Evolutionary conservation across 768 basidiomycete species (phyloP).

Genomic region (Kwoniella newhampshirensis): DNA sequence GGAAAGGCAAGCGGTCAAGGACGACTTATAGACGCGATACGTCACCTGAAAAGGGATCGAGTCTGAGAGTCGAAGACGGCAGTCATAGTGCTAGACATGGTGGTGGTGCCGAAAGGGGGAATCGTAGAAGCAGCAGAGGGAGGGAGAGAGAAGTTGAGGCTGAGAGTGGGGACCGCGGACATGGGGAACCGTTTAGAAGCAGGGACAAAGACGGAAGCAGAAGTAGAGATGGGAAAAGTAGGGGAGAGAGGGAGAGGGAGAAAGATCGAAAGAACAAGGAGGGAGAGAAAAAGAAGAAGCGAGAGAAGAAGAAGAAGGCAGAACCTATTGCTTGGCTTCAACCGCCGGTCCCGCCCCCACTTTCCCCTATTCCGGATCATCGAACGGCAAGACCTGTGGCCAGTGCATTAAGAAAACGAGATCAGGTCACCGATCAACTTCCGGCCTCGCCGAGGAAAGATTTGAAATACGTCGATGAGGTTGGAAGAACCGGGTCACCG

Average conservation of each 20-base stretch:
- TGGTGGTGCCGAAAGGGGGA: not conserved
- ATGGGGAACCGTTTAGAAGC: not conserved
- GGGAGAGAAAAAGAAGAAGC: not conserved
- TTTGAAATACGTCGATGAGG: conserved; percentile 3
- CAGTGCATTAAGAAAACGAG: conserved; percentile 4
- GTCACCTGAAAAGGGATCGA: not conserved
- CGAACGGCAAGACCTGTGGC: conserved; percentile 10
- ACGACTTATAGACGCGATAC: not conserved
- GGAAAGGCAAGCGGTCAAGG: not conserved
- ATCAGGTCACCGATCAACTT: conserved; percentile 2
- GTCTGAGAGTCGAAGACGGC: not conserved
- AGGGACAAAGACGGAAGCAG: not conserved
- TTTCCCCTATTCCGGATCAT: conserved; percentile 4
- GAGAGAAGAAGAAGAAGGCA: conserved; percentile 3
- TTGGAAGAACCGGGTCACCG: conserved; percentile 4
- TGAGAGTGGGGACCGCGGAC: not conserved
- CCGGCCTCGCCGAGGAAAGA: conserved; percentile 10
- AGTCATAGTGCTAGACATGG: not conserved
- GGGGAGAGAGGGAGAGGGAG: not conserved
- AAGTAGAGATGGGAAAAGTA: not conserved
- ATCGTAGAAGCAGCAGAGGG: not conserved
- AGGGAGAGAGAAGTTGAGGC: not conserved
- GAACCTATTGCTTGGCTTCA: not conserved
- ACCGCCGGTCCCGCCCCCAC: not conserved
- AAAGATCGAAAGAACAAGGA: not conserved